Evolutionary conservation across 2,329 filamentous ascomycete genomes (phyloP).

Genomic region (Ophiostoma piceae): DNA sequence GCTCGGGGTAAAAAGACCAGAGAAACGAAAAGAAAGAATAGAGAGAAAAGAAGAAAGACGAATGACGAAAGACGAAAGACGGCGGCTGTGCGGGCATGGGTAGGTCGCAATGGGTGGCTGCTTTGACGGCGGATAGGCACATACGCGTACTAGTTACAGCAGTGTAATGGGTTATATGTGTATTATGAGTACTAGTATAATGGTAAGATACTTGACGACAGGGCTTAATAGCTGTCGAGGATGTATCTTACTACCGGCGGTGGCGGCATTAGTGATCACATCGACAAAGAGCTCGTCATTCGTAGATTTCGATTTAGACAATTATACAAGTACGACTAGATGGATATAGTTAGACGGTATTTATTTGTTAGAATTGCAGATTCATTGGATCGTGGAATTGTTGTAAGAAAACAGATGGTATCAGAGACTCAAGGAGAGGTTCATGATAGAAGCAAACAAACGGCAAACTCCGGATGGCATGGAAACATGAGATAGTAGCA

Average conservation of each 20-base stretch:
- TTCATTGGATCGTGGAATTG: too few species aligned
- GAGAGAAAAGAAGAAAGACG: not conserved
- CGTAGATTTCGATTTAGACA: too few species aligned
- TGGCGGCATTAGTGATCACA: not conserved
- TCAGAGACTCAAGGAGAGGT: too few species aligned
- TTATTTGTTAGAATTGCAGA: too few species aligned
- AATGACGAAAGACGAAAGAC: not conserved
- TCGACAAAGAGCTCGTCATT: not conserved
- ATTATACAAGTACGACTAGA: too few species aligned
- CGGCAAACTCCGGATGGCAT: too few species aligned
- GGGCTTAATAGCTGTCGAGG: not conserved
- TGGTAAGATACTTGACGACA: not conserved
- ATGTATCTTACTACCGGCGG: not conserved
- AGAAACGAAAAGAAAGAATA: not conserved
- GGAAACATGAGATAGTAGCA: too few species aligned
- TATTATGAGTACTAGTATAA: too few species aligned
- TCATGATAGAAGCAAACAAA: too few species aligned
- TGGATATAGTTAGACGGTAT: too few species aligned
- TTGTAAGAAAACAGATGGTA: too few species aligned
- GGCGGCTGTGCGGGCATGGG: not conserved
- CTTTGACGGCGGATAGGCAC: not conserved
- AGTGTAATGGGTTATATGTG: not conserved
- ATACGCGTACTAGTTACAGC: conserved; percentile 3
- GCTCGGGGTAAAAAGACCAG: not conserved
- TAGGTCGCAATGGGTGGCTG: not conserved